These are phyloP conservation scores for Solanum pennellii DNA, from an alignment of 257 asterid genomes.

Conservation along the genomic window DNA sequence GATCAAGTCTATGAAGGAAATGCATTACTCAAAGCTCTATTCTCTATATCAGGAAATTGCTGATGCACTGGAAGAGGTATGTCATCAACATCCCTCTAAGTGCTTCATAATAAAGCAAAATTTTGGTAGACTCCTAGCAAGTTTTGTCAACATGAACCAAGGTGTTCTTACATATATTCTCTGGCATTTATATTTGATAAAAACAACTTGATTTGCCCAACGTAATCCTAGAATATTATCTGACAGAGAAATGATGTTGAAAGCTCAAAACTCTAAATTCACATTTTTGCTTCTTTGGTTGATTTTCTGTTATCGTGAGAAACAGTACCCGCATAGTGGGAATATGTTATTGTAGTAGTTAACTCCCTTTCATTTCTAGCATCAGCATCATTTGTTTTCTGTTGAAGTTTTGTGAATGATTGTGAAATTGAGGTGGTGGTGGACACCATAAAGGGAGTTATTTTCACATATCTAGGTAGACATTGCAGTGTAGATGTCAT, in stretches of 20 bases:
- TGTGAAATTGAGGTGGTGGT: background rate
- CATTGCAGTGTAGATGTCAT: background rate
- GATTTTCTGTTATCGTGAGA: background rate
- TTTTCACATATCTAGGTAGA: background rate
- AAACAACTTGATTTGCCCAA: background rate
- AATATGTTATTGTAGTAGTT: background rate
- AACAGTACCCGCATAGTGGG: background rate
- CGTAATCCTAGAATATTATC: background rate
- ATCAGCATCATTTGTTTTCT: background rate
- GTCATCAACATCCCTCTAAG: background rate
- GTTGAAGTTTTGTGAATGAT: background rate
- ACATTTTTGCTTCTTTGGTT: background rate
- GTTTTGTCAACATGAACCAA: background rate
- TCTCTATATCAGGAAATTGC: constrained; percentile 58
- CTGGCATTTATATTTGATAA: background rate
- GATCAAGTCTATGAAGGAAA: constrained; percentile 70
- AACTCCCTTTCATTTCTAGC: background rate
- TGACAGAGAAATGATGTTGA: background rate
- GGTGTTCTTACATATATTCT: background rate
- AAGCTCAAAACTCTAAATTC: background rate
- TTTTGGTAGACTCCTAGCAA: background rate
- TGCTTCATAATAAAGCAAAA: background rate
- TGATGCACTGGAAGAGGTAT: constrained; percentile 60
- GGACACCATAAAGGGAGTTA: background rate
- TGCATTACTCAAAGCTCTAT: constrained; percentile 45